Evolutionary conservation across 2,329 filamentous ascomycete genomes (phyloP).

Genomic region (Nemania serpens): DNA sequence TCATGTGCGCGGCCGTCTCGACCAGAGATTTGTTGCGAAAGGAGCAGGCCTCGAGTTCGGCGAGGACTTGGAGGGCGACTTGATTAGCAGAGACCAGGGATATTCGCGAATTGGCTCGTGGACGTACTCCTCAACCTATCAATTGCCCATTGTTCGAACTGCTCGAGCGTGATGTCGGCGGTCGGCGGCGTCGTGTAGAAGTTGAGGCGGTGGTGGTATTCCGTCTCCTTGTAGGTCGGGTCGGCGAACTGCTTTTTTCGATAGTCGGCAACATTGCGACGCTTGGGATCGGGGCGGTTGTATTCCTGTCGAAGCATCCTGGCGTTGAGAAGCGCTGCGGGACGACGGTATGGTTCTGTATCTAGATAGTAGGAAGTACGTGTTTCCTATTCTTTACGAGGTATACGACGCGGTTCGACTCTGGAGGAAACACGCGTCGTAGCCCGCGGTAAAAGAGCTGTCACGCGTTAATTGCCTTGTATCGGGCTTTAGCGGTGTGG

Average conservation of each 20-base stretch:
- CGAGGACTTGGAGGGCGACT: constrained; percentile 63
- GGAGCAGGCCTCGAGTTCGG: constrained; percentile 89
- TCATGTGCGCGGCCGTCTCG: constrained; percentile 85
- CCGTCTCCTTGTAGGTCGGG: constrained; percentile 73
- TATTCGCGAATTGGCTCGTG: no score
- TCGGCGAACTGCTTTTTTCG: constrained; percentile 87
- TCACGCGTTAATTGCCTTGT: constrained; percentile 30
- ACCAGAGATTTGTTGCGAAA: constrained; percentile 87
- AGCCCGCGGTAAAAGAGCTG: background rate
- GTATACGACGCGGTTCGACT: constrained; percentile 3
- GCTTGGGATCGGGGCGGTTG: constrained; percentile 68
- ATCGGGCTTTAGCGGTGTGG: constrained; percentile 9
- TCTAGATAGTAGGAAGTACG: no score
- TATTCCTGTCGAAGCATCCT: constrained; percentile 42
- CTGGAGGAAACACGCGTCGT: constrained; percentile 31
- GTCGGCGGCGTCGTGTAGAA: constrained; percentile 90
- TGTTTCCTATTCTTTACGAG: no score
- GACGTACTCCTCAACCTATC: constrained; percentile 77
- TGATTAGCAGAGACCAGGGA: constrained; percentile 26
- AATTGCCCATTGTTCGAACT: constrained; percentile 99
- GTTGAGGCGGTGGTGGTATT: constrained; percentile 87
- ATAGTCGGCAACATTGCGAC: constrained; percentile 75
- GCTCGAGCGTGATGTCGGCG: constrained; percentile 90
- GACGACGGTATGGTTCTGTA: background rate
- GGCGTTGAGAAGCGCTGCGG: constrained; percentile 1